Percentiles rank a stretch among this genome's conserved stretches.
phyloP scores from a whole-genome alignment of 805 yeast species.

The Kregervanrija delftensis region DNA sequence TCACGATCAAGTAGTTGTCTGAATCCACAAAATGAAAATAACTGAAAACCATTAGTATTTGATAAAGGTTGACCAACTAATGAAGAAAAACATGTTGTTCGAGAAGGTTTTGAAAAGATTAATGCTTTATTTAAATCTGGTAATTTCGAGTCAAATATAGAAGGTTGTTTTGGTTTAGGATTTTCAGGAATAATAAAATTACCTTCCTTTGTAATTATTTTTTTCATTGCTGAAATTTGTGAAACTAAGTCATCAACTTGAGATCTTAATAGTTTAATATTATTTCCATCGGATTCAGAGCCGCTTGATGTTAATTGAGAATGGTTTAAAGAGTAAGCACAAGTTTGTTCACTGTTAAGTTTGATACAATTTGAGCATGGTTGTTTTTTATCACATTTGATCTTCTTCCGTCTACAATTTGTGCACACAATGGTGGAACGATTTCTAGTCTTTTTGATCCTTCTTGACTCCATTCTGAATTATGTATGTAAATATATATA shows the following conservation, averaged over 20 bases:
- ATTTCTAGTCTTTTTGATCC: constrained; percentile 2
- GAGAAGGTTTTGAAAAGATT: constrained; percentile 5
- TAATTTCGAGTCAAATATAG: neutral
- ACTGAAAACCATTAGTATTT: neutral
- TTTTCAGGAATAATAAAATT: neutral
- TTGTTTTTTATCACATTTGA: constrained; percentile 8
- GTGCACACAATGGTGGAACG: constrained; percentile 5
- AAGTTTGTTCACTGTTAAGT: neutral
- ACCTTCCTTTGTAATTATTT: neutral
- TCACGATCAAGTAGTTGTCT: neutral
- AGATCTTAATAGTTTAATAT: too few relatives aligned
- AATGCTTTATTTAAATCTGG: neutral
- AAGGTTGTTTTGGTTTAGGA: neutral
- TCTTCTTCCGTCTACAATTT: constrained; percentile 7
- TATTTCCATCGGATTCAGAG: too few relatives aligned
- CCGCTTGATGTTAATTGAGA: neutral
- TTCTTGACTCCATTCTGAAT: too few relatives aligned
- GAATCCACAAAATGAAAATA: neutral
- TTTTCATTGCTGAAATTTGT: too few relatives aligned
- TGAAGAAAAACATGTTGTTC: constrained; percentile 1
- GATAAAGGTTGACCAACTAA: too few relatives aligned
- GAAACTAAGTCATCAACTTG: too few relatives aligned
- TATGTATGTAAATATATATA: too few relatives aligned
- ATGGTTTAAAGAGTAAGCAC: neutral
- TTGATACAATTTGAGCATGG: constrained; percentile 9